Conservation (phyloP, 805 yeast species). For the Yarrowia alimentaria region DNA sequence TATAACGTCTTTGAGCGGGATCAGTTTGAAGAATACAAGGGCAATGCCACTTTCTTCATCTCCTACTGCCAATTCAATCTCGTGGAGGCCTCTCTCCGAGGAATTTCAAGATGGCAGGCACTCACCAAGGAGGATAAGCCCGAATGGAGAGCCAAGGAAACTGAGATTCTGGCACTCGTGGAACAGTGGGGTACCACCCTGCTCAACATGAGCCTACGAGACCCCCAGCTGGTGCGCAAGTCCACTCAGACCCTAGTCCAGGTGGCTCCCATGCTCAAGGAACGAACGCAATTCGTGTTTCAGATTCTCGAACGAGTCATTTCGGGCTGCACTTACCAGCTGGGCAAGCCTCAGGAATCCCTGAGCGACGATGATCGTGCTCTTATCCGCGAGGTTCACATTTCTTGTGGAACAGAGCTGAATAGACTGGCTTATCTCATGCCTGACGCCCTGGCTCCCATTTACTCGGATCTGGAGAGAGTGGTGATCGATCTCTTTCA, state of each 20-base stretch:
- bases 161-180: slow-evolving; percentile 52
- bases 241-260: slow-evolving; percentile 91
- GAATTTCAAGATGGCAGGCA: slow-evolving; percentile 91
- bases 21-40: slow-evolving; percentile 51
- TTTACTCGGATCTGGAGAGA: slow-evolving; percentile 75
- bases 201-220: slow-evolving; percentile 69
- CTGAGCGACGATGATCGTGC: slow-evolving; percentile 68
- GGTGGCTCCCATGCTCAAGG: slow-evolving; percentile 85
- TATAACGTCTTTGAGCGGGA: slow-evolving; percentile 56
- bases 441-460: slow-evolving; percentile 84
- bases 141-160: slow-evolving; percentile 51
- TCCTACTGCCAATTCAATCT: slow-evolving; percentile 81
- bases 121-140: slow-evolving; percentile 52
- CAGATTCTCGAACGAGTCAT: slow-evolving; percentile 79
- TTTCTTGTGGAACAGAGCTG: slow-evolving; percentile 91
- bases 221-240: slow-evolving; percentile 78
- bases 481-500: slow-evolving; percentile 72
- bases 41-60: slow-evolving; percentile 61
- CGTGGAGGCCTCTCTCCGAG: slow-evolving; percentile 86
- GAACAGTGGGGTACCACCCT: slow-evolving; percentile 55
- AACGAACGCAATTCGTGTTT: slow-evolving; percentile 70
- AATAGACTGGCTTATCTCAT: slow-evolving; percentile 91
- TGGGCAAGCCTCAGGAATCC: slow-evolving; percentile 47
- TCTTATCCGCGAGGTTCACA: slow-evolving; percentile 78
- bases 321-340: slow-evolving; percentile 83